Evolutionary conservation across 192 early-diverging fungal genomes (phyloP).

Genomic region (Entomortierella parvispora): DNA sequence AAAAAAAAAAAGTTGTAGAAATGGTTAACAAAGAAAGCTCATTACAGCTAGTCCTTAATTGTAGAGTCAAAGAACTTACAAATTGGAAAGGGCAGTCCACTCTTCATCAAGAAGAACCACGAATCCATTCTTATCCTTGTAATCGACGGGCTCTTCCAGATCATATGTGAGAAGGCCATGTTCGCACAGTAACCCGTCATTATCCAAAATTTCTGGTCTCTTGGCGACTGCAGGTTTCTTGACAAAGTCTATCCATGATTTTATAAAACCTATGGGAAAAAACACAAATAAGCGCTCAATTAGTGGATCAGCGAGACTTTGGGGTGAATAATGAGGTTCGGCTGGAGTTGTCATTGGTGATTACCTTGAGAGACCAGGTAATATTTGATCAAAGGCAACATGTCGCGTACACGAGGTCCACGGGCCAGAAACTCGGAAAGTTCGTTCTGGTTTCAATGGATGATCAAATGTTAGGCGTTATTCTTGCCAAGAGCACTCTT

Average conservation of each 20-base stretch:
- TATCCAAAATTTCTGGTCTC: slow-evolving; percentile 16
- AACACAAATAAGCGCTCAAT: background rate
- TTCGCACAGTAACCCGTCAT: slow-evolving; percentile 15
- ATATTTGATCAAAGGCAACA: slow-evolving; percentile 7
- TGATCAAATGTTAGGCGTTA: too few relatives aligned
- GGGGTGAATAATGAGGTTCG: too few relatives aligned
- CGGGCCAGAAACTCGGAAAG: slow-evolving; percentile 6
- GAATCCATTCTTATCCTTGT: slow-evolving; percentile 6
- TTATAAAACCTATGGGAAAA: slow-evolving; percentile 15
- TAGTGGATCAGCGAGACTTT: too few relatives aligned
- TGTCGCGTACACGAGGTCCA: slow-evolving; percentile 3
- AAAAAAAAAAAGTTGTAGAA: background rate
- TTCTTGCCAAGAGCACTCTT: too few relatives aligned
- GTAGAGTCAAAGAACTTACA: slow-evolving; percentile 14
- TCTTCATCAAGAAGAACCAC: slow-evolving; percentile 14
- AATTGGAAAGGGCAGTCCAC: slow-evolving; percentile 14
- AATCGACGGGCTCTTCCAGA: slow-evolving; percentile 7
- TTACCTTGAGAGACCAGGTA: slow-evolving; percentile 24
- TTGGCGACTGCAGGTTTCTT: slow-evolving; percentile 13
- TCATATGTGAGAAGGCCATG: slow-evolving; percentile 28
- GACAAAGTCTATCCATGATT: slow-evolving; percentile 23
- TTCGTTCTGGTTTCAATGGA: slow-evolving; percentile 8
- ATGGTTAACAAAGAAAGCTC: background rate
- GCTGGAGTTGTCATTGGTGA: too few relatives aligned
- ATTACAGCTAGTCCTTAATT: too few relatives aligned